These are phyloP conservation scores for Phaeosphaeria sp. DNA, from an alignment of 2,329 filamentous ascomycete species.

Conservation along the genomic window DNA sequence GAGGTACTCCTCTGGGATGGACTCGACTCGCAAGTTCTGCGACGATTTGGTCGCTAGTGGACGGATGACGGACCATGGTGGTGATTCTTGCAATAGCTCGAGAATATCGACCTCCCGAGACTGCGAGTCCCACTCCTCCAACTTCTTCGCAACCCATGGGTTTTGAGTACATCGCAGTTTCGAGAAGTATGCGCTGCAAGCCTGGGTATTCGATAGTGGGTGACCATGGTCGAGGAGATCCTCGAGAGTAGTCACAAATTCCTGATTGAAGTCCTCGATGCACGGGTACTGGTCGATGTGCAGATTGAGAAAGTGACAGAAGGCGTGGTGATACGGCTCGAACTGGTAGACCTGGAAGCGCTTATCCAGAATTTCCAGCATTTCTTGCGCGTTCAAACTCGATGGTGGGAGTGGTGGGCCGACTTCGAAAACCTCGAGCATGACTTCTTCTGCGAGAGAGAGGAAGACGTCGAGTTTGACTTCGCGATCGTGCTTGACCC, in stretches of 20 bases:
- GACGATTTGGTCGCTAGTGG: conserved; percentile 30
- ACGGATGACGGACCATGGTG: conserved; percentile 40
- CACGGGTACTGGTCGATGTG: conserved; percentile 43
- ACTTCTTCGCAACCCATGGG: conserved; percentile 43
- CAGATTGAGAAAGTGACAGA: conserved; percentile 47
- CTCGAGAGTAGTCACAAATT: conserved; percentile 40
- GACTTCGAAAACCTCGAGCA: conserved; percentile 45
- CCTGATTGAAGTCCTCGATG: conserved; percentile 44
- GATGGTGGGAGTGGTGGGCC: conserved; percentile 43
- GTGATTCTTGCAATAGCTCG: conserved; percentile 40
- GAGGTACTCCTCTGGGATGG: conserved; percentile 29
- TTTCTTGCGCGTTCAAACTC: conserved; percentile 39
- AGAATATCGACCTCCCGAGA: conserved; percentile 25
- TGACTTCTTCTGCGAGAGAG: conserved; percentile 45
- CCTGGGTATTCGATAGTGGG: conserved; percentile 42
- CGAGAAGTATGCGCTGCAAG: conserved; percentile 48
- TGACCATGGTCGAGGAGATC: conserved; percentile 44
- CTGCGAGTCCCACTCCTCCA: conserved; percentile 40
- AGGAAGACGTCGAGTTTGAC: conserved; percentile 48
- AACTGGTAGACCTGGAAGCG: conserved; percentile 40
- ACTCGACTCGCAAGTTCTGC: conserved; percentile 21
- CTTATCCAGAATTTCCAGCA: conserved; percentile 40
- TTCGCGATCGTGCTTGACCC: conserved; percentile 45
- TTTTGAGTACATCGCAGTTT: conserved; percentile 48
- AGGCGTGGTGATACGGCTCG: conserved; percentile 45